Evolutionary conservation across 1,284 basidiomycete genomes (phyloP).

Genomic region (Mrakiaceae sp.): DNA sequence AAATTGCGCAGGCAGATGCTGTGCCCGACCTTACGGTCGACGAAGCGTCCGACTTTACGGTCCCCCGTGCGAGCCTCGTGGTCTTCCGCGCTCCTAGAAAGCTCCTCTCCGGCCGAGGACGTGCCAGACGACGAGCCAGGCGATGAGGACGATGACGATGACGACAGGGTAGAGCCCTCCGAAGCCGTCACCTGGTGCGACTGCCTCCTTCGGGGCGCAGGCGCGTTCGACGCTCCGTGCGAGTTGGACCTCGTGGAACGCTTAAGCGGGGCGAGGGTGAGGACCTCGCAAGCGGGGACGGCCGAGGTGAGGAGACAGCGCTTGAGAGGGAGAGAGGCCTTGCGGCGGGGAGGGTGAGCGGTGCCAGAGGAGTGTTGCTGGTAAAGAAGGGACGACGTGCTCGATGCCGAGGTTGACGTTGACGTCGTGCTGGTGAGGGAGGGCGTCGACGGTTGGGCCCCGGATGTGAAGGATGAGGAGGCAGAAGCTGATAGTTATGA

Average conservation of each 20-base stretch:
- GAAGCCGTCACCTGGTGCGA: no score
- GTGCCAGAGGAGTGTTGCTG: background rate
- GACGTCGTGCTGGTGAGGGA: background rate
- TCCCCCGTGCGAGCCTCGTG: background rate
- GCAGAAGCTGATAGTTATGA: background rate
- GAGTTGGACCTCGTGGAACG: background rate
- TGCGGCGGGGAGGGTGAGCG: background rate
- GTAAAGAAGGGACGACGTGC: background rate
- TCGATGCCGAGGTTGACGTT: no score
- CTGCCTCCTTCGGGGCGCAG: background rate
- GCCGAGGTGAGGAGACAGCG: slow-evolving; percentile 2
- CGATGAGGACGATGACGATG: no score
- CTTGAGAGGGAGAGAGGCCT: background rate
- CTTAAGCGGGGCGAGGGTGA: background rate
- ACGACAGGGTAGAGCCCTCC: no score
- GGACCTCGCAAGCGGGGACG: slow-evolving; percentile 5
- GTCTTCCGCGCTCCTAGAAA: background rate
- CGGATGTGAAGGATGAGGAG: background rate
- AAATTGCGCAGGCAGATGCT: slow-evolving; percentile 13
- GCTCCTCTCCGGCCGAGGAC: background rate
- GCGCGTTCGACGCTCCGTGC: background rate
- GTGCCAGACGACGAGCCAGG: background rate
- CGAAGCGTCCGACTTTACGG: background rate
- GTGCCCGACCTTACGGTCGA: slow-evolving; percentile 8
- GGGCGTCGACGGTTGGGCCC: background rate